Conservation (phyloP, 177 flowering plant species). For the Vitis hybrid region DNA sequence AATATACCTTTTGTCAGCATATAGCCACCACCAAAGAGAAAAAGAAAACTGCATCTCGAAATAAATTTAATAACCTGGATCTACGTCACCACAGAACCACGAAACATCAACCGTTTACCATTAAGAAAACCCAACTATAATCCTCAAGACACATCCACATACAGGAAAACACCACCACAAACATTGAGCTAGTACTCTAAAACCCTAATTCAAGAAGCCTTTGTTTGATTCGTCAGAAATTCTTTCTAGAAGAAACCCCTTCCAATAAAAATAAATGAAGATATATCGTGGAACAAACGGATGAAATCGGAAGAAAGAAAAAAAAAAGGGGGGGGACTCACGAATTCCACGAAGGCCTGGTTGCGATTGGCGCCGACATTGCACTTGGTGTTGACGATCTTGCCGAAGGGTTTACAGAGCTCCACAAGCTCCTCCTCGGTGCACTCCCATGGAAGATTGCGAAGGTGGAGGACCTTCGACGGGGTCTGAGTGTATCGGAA, state of each 20-base stretch:
- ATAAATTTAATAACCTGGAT: background rate
- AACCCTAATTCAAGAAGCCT: too few relatives aligned
- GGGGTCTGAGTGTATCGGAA: slow-evolving; percentile 94
- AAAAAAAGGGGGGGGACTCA: slow-evolving; percentile 22
- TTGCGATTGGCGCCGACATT: slow-evolving; percentile 94
- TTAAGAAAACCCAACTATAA: too few relatives aligned
- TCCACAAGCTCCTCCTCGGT: slow-evolving; percentile 83
- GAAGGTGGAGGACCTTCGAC: slow-evolving; percentile 88
- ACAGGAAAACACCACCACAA: too few relatives aligned
- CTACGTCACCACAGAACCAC: too few relatives aligned
- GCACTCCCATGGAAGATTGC: slow-evolving; percentile 97
- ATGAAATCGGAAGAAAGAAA: background rate
- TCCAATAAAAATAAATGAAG: too few relatives aligned
- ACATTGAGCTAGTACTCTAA: too few relatives aligned
- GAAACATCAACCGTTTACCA: too few relatives aligned
- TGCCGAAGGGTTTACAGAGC: slow-evolving; percentile 84
- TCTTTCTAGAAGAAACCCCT: too few relatives aligned
- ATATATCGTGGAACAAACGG: background rate
- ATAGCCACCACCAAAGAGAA: background rate
- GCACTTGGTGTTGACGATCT: slow-evolving; percentile 90
- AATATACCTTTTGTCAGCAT: slow-evolving; percentile 1
- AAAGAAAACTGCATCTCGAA: background rate
- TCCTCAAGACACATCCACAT: too few relatives aligned
- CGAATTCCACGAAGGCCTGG: slow-evolving; percentile 94
- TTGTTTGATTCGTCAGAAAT: too few relatives aligned